These are phyloP conservation scores for Takakia lepidozioides DNA, from an alignment of 225 moss, liverwort and hornwort genomes.

Conservation along the genomic window DNA sequence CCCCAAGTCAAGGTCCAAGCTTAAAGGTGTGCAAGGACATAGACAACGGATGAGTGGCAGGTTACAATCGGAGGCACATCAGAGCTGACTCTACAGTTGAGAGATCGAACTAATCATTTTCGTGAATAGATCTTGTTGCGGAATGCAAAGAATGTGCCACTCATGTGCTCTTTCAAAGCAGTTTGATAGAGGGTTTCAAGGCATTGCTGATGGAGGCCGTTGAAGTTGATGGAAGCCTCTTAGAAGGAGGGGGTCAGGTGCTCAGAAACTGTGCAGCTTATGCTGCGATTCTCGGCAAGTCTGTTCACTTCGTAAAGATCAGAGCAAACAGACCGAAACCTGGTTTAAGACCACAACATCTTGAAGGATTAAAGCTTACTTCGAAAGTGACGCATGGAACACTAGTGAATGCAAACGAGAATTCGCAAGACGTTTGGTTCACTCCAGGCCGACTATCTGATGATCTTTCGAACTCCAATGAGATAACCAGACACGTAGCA, in stretches of 20 bases:
- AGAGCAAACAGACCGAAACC: slow-evolving; percentile 20
- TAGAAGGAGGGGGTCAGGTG: slow-evolving; percentile 42
- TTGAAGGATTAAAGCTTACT: slow-evolving; percentile 15
- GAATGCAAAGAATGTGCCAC: too few relatives aligned
- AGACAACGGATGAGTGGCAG: too few relatives aligned
- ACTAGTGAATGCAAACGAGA: slow-evolving; percentile 2
- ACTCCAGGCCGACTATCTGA: slow-evolving; percentile 3
- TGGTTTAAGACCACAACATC: slow-evolving; percentile 21
- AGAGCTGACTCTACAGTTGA: too few relatives aligned
- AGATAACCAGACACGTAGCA: neutral
- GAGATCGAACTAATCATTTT: too few relatives aligned
- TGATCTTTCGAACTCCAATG: neutral
- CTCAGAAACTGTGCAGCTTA: slow-evolving; percentile 48
- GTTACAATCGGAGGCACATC: too few relatives aligned
- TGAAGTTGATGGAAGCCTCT: slow-evolving; percentile 20
- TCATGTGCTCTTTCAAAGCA: too few relatives aligned
- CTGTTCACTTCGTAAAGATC: slow-evolving; percentile 30
- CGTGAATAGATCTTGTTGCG: too few relatives aligned
- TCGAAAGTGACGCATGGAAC: neutral
- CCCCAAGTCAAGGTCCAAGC: too few relatives aligned
- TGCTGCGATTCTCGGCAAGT: slow-evolving; percentile 25
- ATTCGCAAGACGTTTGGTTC: slow-evolving; percentile 6
- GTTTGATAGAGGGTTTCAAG: too few relatives aligned
- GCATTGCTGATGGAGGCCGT: slow-evolving; percentile 9
- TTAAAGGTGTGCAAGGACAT: too few relatives aligned